Percentiles rank a stretch among this genome's conserved stretches.
Evolutionary conservation across 371 early-diverging fungal species (phyloP).

Genomic region (Rhizomucor miehei): DNA sequence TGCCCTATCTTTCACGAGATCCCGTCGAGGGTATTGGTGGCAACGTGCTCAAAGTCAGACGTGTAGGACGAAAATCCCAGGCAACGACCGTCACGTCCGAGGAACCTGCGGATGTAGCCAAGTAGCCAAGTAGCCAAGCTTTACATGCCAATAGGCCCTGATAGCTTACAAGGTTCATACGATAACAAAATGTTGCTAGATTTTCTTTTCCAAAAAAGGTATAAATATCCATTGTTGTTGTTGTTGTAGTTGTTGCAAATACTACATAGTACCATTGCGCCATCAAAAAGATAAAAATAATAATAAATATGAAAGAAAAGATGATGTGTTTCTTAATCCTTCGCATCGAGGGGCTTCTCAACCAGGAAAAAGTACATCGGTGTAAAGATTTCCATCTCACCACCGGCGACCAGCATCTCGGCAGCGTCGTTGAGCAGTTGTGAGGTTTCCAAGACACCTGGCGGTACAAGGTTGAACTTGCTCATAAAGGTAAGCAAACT

Average conservation of each 20-base stretch:
- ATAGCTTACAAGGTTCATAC: no score
- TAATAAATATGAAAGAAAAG: neutral
- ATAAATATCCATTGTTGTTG: no score
- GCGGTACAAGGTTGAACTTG: slow-evolving; percentile 65
- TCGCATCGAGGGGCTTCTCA: slow-evolving; percentile 57
- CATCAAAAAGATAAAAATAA: neutral
- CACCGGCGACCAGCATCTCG: slow-evolving; percentile 69
- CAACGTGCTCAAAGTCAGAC: slow-evolving; percentile 26
- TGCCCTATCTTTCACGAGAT: slow-evolving; percentile 48
- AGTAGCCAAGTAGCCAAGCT: no score
- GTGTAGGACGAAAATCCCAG: slow-evolving; percentile 29
- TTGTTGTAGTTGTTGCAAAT: no score
- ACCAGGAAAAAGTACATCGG: slow-evolving; percentile 82
- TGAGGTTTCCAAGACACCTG: slow-evolving; percentile 68
- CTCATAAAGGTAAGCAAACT: slow-evolving; percentile 59
- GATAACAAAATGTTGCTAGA: no score
- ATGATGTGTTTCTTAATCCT: slow-evolving; percentile 1
- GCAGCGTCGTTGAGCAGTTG: slow-evolving; percentile 69
- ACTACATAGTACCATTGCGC: no score
- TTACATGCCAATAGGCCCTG: no score
- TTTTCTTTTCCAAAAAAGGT: no score
- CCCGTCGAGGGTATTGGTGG: slow-evolving; percentile 33
- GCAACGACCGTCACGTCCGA: neutral
- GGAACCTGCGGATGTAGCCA: neutral
- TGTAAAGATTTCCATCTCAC: slow-evolving; percentile 70